Evolutionary conservation across 805 yeast genomes (phyloP).

Genomic region (Wickerhamomyces hampshirensis): DNA sequence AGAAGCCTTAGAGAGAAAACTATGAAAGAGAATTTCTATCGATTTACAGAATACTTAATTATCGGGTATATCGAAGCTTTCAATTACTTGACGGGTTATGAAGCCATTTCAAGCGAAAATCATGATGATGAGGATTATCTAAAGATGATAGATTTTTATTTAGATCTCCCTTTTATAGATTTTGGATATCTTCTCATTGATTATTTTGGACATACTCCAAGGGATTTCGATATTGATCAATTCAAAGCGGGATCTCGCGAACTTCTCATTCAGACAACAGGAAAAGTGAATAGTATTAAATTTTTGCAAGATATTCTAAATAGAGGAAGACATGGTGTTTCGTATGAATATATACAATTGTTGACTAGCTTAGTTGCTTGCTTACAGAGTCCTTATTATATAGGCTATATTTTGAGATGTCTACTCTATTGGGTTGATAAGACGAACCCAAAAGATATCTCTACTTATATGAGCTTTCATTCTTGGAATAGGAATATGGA

Average conservation of each 20-base stretch:
- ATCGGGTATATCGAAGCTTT: conserved; percentile 2
- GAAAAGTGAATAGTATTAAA: too few species aligned
- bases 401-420: conserved; percentile 4
- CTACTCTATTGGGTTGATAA: conserved; percentile 10
- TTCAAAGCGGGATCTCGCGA: background rate
- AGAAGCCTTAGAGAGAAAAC: background rate
- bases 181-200: conserved; percentile 7
- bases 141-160: conserved; percentile 4
- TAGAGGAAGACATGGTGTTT: too few species aligned
- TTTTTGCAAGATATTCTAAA: too few species aligned
- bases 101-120: background rate
- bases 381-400: conserved; percentile 6
- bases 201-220: background rate
- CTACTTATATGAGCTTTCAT: too few species aligned
- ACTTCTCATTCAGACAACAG: too few species aligned
- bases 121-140: conserved; percentile 2
- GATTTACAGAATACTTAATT: background rate
- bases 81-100: background rate
- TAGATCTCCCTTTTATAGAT: conserved; percentile 4
- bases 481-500: too few species aligned
- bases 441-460: too few species aligned
- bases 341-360: too few species aligned
- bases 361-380: too few species aligned
- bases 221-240: background rate
- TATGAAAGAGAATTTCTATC: too few species aligned